Base-by-base conservation (phyloP, 345 rosid genomes). In the Stellera chamaejasme region DNA sequence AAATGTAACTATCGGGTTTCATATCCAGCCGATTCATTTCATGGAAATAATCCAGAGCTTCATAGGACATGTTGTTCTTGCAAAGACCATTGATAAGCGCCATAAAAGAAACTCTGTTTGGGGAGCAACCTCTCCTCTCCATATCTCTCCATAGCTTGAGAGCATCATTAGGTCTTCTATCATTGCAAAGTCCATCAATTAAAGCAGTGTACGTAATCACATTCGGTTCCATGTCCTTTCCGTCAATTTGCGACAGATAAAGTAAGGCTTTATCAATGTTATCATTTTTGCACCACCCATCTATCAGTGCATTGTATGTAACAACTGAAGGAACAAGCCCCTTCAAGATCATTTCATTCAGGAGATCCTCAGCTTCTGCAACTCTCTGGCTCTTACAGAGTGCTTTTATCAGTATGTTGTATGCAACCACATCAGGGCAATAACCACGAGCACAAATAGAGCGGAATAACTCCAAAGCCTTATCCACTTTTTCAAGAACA, bases 241-340 rank as follows among this genome's bases (percentile, higher is more conserved):
- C 84, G 25, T 42, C 57, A 81, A 91, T 83, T 60, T 60, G 68
- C 57, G 72, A 79, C 50, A 88, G 70, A 71, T 63, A 91, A 60
- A 68, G 70, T 78, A 79, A 46, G 19, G 88, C 92, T 28, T 61
- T 68, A 28, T 80, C 80, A 39, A 82, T 62, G 56, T 70, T 67
- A 51, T 79, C 86, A 52, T 58, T 81, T 68, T 83, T 82, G 76
- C 98, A 91, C 79, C 84, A 83, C 47, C 96, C 96, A 73, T 83
- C 89, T 58, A 91, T 82, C 66, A 91, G 56, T 60, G 57, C 75
- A 80, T 91, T 88, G 62, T 85, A 88, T 9, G 90, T 83, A 46
- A 81, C 77, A 27, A 75, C 69, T 2, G 98, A 80, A n/a, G 98
- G 98, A 66, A 73, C 72, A 32, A 88, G 76, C 36, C 90, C 88